phyloP scores from a whole-genome alignment of 2,329 filamentous ascomycete species.

The Coniochaeta ligniaria region DNA sequence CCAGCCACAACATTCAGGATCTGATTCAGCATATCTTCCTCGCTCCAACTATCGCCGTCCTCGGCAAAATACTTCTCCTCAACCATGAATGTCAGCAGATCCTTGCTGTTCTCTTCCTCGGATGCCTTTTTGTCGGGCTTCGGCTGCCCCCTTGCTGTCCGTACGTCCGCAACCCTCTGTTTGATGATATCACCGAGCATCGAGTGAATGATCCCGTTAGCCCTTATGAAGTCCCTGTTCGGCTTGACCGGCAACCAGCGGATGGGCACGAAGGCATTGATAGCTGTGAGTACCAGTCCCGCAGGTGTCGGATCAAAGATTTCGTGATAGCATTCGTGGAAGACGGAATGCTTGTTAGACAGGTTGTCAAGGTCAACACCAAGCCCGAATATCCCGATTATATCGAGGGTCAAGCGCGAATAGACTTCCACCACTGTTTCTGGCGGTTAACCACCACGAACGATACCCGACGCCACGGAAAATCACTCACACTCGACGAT shows the following conservation, averaged over 20 bases:
- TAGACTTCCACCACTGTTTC: conserved; percentile 15
- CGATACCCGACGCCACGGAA: too few species aligned
- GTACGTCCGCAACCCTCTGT: conserved; percentile 14
- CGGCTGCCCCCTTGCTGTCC: background rate
- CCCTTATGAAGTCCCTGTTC: conserved; percentile 25
- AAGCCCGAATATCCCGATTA: conserved; percentile 25
- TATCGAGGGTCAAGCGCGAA: conserved; percentile 25
- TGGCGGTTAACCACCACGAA: background rate
- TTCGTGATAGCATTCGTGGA: conserved; percentile 19
- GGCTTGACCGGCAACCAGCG: conserved; percentile 28
- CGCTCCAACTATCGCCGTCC: background rate
- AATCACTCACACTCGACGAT: background rate
- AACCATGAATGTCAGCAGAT: conserved; percentile 33
- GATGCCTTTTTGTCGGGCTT: conserved; percentile 2
- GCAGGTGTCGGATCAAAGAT: conserved; percentile 16
- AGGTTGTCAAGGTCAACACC: conserved; percentile 25
- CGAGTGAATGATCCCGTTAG: conserved; percentile 20
- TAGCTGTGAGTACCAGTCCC: conserved; percentile 16
- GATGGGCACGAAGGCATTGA: conserved; percentile 24
- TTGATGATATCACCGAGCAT: conserved; percentile 19
- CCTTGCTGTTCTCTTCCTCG: conserved; percentile 25
- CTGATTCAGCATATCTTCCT: conserved; percentile 3
- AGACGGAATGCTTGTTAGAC: conserved; percentile 9
- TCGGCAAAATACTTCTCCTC: conserved; percentile 1
- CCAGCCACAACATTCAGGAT: background rate